Conservation (phyloP, 306 rosid species). For the Castanopsis chinensis region DNA sequence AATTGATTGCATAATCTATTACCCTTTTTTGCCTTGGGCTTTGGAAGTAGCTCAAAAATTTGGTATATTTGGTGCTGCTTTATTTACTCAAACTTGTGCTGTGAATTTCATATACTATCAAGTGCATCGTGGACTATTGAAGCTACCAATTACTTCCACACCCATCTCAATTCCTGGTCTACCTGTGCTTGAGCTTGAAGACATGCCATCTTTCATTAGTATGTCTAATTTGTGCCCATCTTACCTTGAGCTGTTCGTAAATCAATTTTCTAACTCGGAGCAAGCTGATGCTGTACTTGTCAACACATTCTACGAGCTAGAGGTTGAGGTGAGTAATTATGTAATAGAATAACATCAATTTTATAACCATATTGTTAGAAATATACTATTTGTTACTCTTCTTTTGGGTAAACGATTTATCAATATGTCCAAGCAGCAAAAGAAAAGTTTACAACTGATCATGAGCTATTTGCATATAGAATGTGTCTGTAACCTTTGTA, state of each 20-base stretch:
- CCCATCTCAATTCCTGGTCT: constrained; percentile 40
- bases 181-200: constrained; percentile 39
- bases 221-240: constrained; percentile 41
- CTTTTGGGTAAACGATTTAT: no score
- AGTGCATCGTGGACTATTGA: constrained; percentile 34
- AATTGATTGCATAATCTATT: constrained; percentile 45
- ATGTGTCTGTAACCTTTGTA: no score
- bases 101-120: constrained; percentile 37
- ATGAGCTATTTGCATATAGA: no score
- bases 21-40: constrained; percentile 43
- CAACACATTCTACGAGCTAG: constrained; percentile 58
- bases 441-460: no score
- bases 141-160: constrained; percentile 27
- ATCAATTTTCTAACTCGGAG: constrained; percentile 43
- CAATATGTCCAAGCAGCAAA: no score
- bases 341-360: no score
- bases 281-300: constrained; percentile 50
- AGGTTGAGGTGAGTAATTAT: constrained; percentile 37
- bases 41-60: constrained; percentile 50
- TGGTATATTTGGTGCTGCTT: constrained; percentile 40
- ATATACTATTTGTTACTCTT: no score
- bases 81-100: constrained; percentile 54
- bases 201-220: constrained; percentile 48
- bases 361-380: no score
- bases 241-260: constrained; percentile 46